These are phyloP conservation scores for Colletotrichum sp. DNA, from an alignment of 2,329 filamentous ascomycete species.

Conservation along the genomic window DNA sequence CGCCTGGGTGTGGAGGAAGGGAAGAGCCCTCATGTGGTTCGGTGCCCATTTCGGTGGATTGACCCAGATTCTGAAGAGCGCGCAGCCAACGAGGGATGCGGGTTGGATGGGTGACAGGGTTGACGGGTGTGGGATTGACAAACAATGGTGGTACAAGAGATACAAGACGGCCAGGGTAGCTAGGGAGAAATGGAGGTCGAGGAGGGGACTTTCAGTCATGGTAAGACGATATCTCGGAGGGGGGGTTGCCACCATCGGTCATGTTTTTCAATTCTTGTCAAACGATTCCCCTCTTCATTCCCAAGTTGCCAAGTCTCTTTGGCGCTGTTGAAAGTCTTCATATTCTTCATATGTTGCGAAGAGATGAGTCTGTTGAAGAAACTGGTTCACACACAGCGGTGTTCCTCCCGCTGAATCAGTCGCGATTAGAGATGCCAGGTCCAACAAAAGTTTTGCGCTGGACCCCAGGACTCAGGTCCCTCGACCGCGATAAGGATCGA, in stretches of 20 bases:
- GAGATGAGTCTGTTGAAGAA: neutral
- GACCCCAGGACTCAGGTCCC: neutral
- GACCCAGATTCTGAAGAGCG: conserved; percentile 9
- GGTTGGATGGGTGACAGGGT: conserved; percentile 12
- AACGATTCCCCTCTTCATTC: neutral
- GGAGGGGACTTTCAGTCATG: neutral
- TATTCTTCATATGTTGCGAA: neutral
- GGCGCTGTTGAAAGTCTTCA: neutral
- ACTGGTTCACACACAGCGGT: neutral
- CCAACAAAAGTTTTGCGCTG: neutral
- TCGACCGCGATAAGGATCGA: conserved; percentile 5
- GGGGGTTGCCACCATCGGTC: neutral
- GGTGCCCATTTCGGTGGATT: conserved; percentile 18
- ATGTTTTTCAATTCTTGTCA: neutral
- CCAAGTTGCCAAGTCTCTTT: neutral
- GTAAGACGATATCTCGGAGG: neutral
- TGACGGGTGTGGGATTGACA: conserved; percentile 1
- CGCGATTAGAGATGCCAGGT: neutral
- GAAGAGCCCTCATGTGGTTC: conserved; percentile 4
- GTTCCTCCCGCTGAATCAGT: neutral
- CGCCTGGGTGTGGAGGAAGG: conserved; percentile 9
- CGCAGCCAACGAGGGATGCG: conserved; percentile 9
- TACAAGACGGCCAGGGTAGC: neutral
- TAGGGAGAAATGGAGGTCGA: neutral
- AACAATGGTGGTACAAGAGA: conserved; percentile 1